These are phyloP conservation scores for Pseudogymnoascus sp. DNA, from an alignment of 2,329 filamentous ascomycete genomes.

Conservation along the genomic window DNA sequence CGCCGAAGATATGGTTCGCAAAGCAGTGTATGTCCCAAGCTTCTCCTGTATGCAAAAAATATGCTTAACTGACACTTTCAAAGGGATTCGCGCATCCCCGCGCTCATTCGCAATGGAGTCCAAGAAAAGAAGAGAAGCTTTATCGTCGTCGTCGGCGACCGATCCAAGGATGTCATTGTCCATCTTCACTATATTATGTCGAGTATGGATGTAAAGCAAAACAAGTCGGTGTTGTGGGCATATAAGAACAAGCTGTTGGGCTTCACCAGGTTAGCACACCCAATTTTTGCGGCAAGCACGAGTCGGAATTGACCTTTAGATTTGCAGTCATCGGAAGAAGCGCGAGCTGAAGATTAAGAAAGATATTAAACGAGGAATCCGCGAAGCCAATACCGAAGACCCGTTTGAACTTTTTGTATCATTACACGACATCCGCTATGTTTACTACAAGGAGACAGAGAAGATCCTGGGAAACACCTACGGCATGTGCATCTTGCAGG, in stretches of 20 bases:
- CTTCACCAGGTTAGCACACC: slow-evolving; percentile 57
- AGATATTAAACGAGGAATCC: slow-evolving; percentile 88
- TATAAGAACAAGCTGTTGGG: slow-evolving; percentile 97
- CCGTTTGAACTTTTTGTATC: slow-evolving; percentile 97
- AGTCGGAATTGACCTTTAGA: slow-evolving; percentile 10
- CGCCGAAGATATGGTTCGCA: slow-evolving; percentile 10
- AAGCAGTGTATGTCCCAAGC: slow-evolving; percentile 13
- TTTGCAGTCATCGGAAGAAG: slow-evolving; percentile 83
- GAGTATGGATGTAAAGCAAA: slow-evolving; percentile 81
- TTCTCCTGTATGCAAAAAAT: background rate
- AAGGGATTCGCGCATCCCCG: slow-evolving; percentile 82
- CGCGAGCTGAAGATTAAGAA: slow-evolving; percentile 97
- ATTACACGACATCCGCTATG: slow-evolving; percentile 94
- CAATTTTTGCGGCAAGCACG: background rate
- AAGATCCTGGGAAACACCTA: slow-evolving; percentile 98
- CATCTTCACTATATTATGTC: slow-evolving; percentile 91
- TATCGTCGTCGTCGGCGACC: slow-evolving; percentile 92
- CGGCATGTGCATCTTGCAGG: slow-evolving; percentile 96
- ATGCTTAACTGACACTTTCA: slow-evolving; percentile 12
- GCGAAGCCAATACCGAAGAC: slow-evolving; percentile 87
- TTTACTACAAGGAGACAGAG: slow-evolving; percentile 99
- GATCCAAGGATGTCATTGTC: slow-evolving; percentile 93
- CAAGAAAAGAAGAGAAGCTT: slow-evolving; percentile 97
- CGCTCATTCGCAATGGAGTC: slow-evolving; percentile 83
- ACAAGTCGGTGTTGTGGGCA: slow-evolving; percentile 95